Evolutionary conservation across 306 rosid species (phyloP).

Genomic region (Dicorynia guianensis): DNA sequence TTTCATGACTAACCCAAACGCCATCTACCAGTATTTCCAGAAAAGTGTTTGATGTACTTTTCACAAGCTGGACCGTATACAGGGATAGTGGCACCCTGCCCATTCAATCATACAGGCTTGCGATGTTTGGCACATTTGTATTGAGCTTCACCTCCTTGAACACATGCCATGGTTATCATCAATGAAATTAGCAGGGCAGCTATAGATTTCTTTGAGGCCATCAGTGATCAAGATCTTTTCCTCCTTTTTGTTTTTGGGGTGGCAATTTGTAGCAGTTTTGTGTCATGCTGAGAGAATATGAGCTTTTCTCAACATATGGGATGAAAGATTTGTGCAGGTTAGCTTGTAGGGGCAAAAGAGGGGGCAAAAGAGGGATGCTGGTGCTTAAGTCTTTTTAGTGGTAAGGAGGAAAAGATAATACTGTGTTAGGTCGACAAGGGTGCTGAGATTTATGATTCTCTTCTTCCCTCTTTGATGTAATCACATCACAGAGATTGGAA

Average conservation of each 20-base stretch:
- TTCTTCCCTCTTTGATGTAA: no score
- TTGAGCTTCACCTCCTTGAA: slow-evolving; percentile 28
- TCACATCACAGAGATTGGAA: no score
- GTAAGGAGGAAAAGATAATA: slow-evolving; percentile 34
- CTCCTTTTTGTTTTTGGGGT: neutral
- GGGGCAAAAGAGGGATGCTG: neutral
- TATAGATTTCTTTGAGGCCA: slow-evolving; percentile 39
- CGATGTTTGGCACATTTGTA: slow-evolving; percentile 49
- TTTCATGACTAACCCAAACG: neutral
- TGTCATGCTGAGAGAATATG: neutral
- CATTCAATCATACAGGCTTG: slow-evolving; percentile 63
- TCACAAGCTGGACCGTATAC: slow-evolving; percentile 51
- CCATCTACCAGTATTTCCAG: neutral
- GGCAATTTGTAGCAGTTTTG: neutral
- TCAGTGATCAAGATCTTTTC: neutral
- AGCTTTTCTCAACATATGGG: neutral
- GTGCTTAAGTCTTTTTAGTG: slow-evolving; percentile 16
- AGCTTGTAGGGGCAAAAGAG: neutral
- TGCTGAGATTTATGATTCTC: slow-evolving; percentile 1
- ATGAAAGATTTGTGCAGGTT: neutral
- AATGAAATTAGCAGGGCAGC: slow-evolving; percentile 26
- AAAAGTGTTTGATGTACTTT: slow-evolving; percentile 19
- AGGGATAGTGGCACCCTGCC: slow-evolving; percentile 41
- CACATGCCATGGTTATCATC: slow-evolving; percentile 37
- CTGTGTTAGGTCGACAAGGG: neutral